phyloP scores from a whole-genome alignment of 176 grass and related monocot genomes.

The Carex parvula region DNA sequence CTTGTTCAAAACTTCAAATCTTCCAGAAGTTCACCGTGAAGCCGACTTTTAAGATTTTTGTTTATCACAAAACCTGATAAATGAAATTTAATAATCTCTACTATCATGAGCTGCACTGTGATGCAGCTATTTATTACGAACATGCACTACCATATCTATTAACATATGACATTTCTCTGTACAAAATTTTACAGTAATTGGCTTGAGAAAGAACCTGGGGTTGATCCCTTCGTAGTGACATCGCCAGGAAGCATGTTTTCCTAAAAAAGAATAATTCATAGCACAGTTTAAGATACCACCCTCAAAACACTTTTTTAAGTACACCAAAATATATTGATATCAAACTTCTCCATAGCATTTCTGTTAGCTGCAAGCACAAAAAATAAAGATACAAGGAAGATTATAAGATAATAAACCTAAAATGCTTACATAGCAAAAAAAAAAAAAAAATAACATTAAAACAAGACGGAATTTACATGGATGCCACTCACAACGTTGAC shows the following conservation, averaged over 20 bases:
- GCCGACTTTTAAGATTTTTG: neutral
- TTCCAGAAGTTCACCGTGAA: neutral
- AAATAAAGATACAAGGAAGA: neutral
- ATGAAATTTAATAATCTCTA: neutral
- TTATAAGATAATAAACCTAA: neutral
- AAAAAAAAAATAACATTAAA: neutral
- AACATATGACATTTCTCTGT: neutral
- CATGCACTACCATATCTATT: neutral
- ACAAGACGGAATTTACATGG: neutral
- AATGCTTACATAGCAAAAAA: neutral
- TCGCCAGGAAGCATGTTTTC: neutral
- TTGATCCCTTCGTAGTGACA: neutral
- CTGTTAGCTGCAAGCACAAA: neutral
- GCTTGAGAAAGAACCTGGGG: neutral
- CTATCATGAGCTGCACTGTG: neutral
- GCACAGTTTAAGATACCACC: neutral
- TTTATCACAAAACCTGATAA: neutral
- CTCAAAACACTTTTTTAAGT: neutral
- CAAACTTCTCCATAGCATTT: neutral
- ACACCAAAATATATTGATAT: neutral
- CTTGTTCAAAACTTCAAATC: neutral
- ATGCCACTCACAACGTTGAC: neutral
- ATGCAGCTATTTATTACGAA: constrained; percentile 7
- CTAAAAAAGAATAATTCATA: neutral
- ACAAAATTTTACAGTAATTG: constrained; percentile 12